These are phyloP conservation scores for Pyrus betulifolia DNA, from an alignment of 306 rosid species.

Conservation along the genomic window DNA sequence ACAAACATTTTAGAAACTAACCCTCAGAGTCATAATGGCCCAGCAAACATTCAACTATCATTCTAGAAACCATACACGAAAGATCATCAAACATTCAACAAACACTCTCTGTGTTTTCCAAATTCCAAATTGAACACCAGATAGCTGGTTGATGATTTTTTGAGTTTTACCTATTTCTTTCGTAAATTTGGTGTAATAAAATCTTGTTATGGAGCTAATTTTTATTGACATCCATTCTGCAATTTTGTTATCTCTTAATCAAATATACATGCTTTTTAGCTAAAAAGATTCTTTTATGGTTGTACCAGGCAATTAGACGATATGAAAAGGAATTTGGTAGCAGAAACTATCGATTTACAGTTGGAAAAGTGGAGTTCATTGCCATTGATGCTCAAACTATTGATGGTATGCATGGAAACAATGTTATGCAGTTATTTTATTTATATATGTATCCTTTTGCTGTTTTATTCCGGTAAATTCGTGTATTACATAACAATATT, in stretches of 20 bases:
- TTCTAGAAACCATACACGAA: no score
- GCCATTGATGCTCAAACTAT: constrained; percentile 69
- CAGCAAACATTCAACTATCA: no score
- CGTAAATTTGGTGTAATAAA: neutral
- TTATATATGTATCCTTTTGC: neutral
- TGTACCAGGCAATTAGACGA: constrained; percentile 47
- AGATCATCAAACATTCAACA: no score
- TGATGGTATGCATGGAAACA: constrained; percentile 45
- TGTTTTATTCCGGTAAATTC: neutral
- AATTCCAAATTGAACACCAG: neutral
- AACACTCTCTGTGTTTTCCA: neutral
- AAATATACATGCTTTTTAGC: constrained; percentile 2
- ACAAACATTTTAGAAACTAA: neutral
- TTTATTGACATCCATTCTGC: neutral
- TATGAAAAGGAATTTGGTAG: constrained; percentile 61
- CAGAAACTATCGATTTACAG: constrained; percentile 44
- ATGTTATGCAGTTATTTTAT: neutral
- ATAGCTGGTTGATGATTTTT: neutral
- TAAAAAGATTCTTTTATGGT: neutral
- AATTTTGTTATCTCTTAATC: neutral
- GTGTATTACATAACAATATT: neutral
- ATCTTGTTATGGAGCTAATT: neutral
- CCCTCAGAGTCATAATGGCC: neutral
- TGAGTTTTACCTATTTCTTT: neutral
- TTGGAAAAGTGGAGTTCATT: constrained; percentile 71